Base-by-base conservation (phyloP, 2,329 filamentous ascomycete species). In the Phaeosphaeriaceae sp. region DNA sequence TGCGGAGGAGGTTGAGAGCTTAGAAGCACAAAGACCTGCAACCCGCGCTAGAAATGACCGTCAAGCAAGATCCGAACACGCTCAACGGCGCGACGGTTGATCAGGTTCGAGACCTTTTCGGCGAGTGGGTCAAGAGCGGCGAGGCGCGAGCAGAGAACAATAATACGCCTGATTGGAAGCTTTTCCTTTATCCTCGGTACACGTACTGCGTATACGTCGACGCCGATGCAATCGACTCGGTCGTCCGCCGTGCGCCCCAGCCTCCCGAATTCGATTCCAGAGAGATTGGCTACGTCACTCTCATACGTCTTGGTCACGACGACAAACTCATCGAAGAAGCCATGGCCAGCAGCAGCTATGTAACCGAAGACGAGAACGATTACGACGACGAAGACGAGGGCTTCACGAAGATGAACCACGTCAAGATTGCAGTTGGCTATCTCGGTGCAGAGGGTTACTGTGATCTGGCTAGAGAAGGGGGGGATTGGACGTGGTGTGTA, bases 71-170 rank as follows among this genome's bases (percentile, higher is more conserved):
- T 10, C 41, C 40, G 22, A 21, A 53, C 4, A 31, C 22, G 15
- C 44, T 53, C 7, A 42, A 53, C 20, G 44, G 51, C 15, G 51
- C 42, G 19, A 53, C 41, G 0, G 42, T 48, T 17, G 51, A 53
- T 13, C 51, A 41, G 22, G 44, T 53, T 21, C 27, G 51, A 3
- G 27, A 48, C 17, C 47, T 47, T 0, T 53, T 53, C 51, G 48
- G 15, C 19, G 19, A n/a, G 1, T 53, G 51, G 51, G 41, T 27
- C 17, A 33, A 20, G 21, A 47, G 51, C 21, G 51, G 48, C 15
- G 51, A 41, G 25, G 51, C 51, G n/a, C 22, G n/a, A 44, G 42
- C 41, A 3, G 51, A 48, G 24, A 20, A 27, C 13, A 41, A 41
- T n/a, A n/a, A 31, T 27, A 22, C 17, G 11, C 19, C 36, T 3